Evolutionary conservation across 805 yeast species (phyloP), one percentile per base, ranked within the genome.

Genomic region (Schwanniomyces sp.): DNA sequence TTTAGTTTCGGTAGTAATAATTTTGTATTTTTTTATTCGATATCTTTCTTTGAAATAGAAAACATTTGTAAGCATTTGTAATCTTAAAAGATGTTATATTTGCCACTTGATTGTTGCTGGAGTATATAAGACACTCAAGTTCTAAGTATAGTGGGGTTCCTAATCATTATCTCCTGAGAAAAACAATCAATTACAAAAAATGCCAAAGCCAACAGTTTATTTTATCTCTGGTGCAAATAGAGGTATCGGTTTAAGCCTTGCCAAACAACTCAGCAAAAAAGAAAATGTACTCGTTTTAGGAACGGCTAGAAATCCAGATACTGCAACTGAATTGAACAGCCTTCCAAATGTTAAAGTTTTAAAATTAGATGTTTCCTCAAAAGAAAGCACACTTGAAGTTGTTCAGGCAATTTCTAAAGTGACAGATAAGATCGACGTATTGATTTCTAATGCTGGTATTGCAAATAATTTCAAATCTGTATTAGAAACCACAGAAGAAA

Each of bases 231-330:
- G 80, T 11, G 74, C 74, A 18, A 69, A 74, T 18, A 61, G 74
- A 46, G 79, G 79, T 4, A 67, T 75, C 42, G 79, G 79, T 5
- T 59, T 61, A n/a, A 61, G 57, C 1, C 52, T 73, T 7, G 64
- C 58, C 2, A 58, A 63, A 37, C 54, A 56, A 37, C 51, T 72
- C 5, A 21, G 24, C 5, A 27, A 40, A 44, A 50, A 55, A 38
- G 26, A 66, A 63, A 37, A 54, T 57, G 41, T 59, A 57, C 41
- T 70, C 61, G 57, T 76, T 68, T 40, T 74, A 66, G 56, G 74
- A 74, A 52, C 78, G 58, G 52, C 66, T 58, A 38, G 77, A 71
- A 29, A 63, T 53, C 44, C 57, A 55, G 51, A 58, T 55, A 40
- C 61, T 58, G 37, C 67, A 57, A 47, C 51, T 55, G 54, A 43